phyloP scores from a whole-genome alignment of 1,284 basidiomycete species.

The Fomes fomentarius region DNA sequence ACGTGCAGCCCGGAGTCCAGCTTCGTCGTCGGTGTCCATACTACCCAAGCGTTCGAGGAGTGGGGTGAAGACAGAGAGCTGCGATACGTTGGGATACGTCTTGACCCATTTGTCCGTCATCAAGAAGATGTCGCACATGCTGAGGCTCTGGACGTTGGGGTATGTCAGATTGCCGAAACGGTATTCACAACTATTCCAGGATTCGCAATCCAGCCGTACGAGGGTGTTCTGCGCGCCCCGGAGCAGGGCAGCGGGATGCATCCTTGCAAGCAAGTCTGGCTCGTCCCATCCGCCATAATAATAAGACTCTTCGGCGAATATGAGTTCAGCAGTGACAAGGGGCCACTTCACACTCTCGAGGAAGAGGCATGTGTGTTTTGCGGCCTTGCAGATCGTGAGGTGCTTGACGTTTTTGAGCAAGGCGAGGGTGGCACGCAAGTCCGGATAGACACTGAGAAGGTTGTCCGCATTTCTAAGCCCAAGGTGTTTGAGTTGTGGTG shows the following conservation, averaged over 20 bases:
- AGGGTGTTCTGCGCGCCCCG: not conserved
- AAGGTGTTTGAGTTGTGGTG: too few relatives aligned
- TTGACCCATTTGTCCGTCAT: not conserved
- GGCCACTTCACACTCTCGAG: not conserved
- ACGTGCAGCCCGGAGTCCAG: too few relatives aligned
- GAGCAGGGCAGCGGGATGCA: not conserved
- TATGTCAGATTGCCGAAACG: not conserved
- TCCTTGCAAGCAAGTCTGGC: constrained; percentile 1
- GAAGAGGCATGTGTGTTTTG: not conserved
- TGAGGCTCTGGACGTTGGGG: not conserved
- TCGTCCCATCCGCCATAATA: constrained; percentile 6
- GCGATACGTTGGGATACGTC: too few relatives aligned
- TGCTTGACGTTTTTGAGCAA: not conserved
- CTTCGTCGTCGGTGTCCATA: too few relatives aligned
- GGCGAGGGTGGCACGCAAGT: not conserved
- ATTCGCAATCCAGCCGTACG: not conserved
- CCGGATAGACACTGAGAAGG: too few relatives aligned
- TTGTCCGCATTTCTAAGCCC: too few relatives aligned
- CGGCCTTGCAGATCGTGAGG: not conserved
- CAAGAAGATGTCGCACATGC: not conserved
- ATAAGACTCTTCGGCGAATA: not conserved
- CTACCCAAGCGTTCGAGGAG: not conserved
- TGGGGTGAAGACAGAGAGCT: too few relatives aligned
- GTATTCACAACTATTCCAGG: not conserved
- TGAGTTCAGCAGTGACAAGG: not conserved